Evolutionary conservation across 495 filamentous ascomycete genomes (phyloP), one percentile per base, ranked within the genome.

Genomic region (Penicillium atrosanguineum): DNA sequence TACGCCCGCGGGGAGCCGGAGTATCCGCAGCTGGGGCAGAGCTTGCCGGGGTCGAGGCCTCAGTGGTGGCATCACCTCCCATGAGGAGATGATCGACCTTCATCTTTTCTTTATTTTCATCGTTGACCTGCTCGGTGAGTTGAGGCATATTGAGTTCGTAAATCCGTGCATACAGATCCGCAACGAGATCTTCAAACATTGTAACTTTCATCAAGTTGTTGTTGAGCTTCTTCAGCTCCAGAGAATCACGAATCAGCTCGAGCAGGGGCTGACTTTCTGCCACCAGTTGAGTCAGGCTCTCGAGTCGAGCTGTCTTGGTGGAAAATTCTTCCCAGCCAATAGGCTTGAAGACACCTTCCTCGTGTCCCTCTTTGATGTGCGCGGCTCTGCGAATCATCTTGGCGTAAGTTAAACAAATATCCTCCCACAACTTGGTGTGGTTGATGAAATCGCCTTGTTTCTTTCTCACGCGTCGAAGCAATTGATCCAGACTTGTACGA

Each of bases 221-320:
- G 67, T 96, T 96, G 38, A 93, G 79, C 58, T 89, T 92, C 63
- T 95, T 96, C n/a, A 97, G 72, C 62, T 97, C 93, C 44, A 89
- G 76, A 6, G 84, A 84, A 50, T 99, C 95, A 46, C 90, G 83
- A 34, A 99, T 76, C 6, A 91, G 79, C 55, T 87, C 87, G 2
- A 97, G 75, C 15, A 78, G 64, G 1, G 67, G 57, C 7, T 63
- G 55, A 48, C 65, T 75, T 8, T 72, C 74, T 1, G 67, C 64
- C 1, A 69, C 57, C 1, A 75, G 65, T n/a, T 82, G 68, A 31
- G 64, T 57, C 62, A 82, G 78, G 15, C 59, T 63, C 53, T 87
- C 82, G 19, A 87, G 64, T 11, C 77, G 78, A 31, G 70, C 73
- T 20, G 77, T 76, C 53, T 83, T 83, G 42, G 75, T 66, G 2